These are phyloP conservation scores for Aspergillus versicolor DNA, from an alignment of 2,329 filamentous ascomycete genomes.

Conservation along the genomic window DNA sequence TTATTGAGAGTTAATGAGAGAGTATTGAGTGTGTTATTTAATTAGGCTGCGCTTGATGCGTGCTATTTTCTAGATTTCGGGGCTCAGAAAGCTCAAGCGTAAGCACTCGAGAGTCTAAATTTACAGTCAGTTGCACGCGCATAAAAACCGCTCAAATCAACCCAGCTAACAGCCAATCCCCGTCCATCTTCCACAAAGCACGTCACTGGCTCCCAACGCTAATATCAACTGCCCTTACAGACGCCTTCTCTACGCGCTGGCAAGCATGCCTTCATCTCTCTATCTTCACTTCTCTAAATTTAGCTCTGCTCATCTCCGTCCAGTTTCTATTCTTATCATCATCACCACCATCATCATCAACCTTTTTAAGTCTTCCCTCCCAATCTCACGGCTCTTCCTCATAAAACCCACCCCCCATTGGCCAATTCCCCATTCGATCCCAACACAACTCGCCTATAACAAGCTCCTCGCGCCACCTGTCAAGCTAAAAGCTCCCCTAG, in stretches of 20 bases:
- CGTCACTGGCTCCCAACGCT: no score
- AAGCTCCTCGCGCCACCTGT: neutral
- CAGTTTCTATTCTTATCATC: neutral
- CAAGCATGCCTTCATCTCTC: neutral
- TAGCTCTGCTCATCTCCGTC: neutral
- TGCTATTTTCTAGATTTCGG: neutral
- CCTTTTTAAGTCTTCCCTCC: neutral
- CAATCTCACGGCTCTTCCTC: neutral
- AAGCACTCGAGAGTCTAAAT: no score
- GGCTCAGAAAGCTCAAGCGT: neutral
- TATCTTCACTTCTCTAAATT: neutral
- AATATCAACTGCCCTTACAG: no score
- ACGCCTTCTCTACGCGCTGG: neutral
- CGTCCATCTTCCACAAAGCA: no score
- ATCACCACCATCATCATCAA: neutral
- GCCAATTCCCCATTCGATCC: neutral
- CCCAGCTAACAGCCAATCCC: no score
- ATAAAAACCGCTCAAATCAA: neutral
- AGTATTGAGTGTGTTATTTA: no score
- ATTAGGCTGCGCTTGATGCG: no score
- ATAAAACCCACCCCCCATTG: neutral
- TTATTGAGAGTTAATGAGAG: no score
- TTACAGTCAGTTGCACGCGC: neutral
- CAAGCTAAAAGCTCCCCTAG: neutral
- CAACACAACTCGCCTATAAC: neutral